Conservation (phyloP, 257 asterid genomes). For the Parsonsia alboflavescens region DNA sequence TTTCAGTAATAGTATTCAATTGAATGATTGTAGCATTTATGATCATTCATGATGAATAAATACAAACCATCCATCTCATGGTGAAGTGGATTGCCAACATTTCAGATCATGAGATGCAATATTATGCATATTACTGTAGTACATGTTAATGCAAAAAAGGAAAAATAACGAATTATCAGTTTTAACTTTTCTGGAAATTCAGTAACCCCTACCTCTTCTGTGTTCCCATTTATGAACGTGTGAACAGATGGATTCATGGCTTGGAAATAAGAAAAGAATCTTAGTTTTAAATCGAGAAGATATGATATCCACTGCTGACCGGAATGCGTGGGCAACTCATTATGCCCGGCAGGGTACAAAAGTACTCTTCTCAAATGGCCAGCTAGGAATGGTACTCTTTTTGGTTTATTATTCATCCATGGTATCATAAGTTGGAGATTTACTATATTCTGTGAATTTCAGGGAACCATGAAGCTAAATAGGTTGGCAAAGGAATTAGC, state of each 20-base stretch:
- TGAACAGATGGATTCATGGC: slow-evolving; percentile 84
- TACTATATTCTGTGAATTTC: slow-evolving; percentile 26
- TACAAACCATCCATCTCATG: background rate
- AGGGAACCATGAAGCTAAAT: slow-evolving; percentile 80
- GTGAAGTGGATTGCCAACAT: background rate
- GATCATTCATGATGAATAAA: background rate
- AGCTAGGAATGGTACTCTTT: slow-evolving; percentile 65
- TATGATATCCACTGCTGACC: slow-evolving; percentile 84
- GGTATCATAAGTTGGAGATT: background rate
- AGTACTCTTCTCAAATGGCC: slow-evolving; percentile 76
- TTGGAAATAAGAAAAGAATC: slow-evolving; percentile 84
- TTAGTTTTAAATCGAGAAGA: slow-evolving; percentile 91
- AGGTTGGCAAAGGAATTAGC: slow-evolving; percentile 83
- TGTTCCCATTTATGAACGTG: background rate
- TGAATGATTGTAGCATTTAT: background rate
- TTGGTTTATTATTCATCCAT: background rate
- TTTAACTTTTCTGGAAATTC: background rate
- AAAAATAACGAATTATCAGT: background rate
- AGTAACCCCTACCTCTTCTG: background rate
- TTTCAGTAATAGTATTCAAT: background rate
- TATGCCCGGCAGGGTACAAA: slow-evolving; percentile 80
- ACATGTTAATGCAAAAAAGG: background rate
- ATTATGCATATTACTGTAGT: background rate
- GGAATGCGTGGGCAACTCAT: slow-evolving; percentile 94
- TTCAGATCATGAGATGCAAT: background rate